A percentile compares a stretch with the other conserved stretches of the same genome.
phyloP scores from a whole-genome alignment of 2,329 filamentous ascomycete species.

The Aureobasidium leucospermi region DNA sequence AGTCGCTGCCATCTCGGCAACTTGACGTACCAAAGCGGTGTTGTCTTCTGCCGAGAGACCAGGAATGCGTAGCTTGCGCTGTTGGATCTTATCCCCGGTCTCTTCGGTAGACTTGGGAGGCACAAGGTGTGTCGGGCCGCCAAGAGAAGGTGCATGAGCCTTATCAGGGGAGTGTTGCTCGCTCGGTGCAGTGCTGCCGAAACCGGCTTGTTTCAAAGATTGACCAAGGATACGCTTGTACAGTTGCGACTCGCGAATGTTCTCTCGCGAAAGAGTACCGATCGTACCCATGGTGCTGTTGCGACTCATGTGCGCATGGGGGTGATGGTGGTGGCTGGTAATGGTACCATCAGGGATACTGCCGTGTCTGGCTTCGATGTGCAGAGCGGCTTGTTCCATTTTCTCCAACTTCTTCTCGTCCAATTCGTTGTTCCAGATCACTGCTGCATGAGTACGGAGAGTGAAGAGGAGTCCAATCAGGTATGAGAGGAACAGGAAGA shows the following conservation, averaged over 20 bases:
- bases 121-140: constrained; percentile 52
- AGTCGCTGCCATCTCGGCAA: constrained; percentile 89
- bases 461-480: constrained; percentile 93
- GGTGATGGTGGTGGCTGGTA: neutral
- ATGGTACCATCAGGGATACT: constrained; percentile 10
- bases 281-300: constrained; percentile 16
- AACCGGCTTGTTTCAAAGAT: constrained; percentile 74
- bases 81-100: constrained; percentile 33
- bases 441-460: constrained; percentile 85
- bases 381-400: constrained; percentile 29
- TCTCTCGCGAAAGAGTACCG: constrained; percentile 45
- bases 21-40: constrained; percentile 70
- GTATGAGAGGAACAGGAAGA: constrained; percentile 85
- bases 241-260: constrained; percentile 79
- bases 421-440: constrained; percentile 85
- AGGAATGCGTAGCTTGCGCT: constrained; percentile 38
- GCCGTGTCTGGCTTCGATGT: constrained; percentile 19
- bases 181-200: constrained; percentile 47
- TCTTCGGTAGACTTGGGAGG: constrained; percentile 58
- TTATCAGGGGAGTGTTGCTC: constrained; percentile 19
- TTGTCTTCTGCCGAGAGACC: constrained; percentile 79
- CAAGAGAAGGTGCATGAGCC: constrained; percentile 21
- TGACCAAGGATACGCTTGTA: constrained; percentile 93
- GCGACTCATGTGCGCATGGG: constrained; percentile 13
- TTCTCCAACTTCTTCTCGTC: constrained; percentile 42